Evolutionary conservation across 805 yeast species (phyloP), one percentile per base, ranked within the genome.

Genomic region (Groenewaldozyma tartarivorans): DNA sequence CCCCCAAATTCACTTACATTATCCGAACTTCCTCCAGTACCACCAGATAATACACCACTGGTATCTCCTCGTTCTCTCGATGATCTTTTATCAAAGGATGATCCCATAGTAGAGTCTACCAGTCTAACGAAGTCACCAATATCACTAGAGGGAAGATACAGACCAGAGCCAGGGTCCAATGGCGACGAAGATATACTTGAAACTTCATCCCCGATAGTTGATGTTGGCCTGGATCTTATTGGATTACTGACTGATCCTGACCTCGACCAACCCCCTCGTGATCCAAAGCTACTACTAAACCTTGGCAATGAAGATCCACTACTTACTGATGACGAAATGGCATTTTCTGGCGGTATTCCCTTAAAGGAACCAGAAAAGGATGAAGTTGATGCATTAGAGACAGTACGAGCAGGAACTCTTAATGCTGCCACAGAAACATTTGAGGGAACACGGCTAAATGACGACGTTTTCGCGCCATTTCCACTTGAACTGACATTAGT

Each of bases 91-190:
- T 43, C 46, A 41, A 47, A 57, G n/a, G n/a, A n/a, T 35, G 19
- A 53, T 20, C 35, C 40, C 52, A 33, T 33, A 75, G 82, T 5
- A 69, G 75, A 73, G 48, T 83, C 92, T 34, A 83, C 73, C 69
- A 81, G 65, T 47, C 72, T 68, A 35, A 83, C 81, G 63, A 83
- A 83, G 38, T 80, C 83, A 44, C 79, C 69, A 16, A 83, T 66
- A 19, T 57, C 64, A 15, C 53, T 44, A 24, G 53, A 78, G 42
- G 73, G 78, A 33, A 66, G 55, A 48, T 68, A 69, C 7, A 71
- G 47, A 2, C 76, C 76, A 39, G 64, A 55, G 5, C 61, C 62
- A 5, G 63, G 65, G 35, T 53, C 61, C 39, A 52, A 36, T 22
- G 49, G 44, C 2, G 57, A 45, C 9, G 55, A 44, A 2, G 52